These are phyloP conservation scores for Senna siamea DNA, from an alignment of 306 rosid species.

Conservation along the genomic window DNA sequence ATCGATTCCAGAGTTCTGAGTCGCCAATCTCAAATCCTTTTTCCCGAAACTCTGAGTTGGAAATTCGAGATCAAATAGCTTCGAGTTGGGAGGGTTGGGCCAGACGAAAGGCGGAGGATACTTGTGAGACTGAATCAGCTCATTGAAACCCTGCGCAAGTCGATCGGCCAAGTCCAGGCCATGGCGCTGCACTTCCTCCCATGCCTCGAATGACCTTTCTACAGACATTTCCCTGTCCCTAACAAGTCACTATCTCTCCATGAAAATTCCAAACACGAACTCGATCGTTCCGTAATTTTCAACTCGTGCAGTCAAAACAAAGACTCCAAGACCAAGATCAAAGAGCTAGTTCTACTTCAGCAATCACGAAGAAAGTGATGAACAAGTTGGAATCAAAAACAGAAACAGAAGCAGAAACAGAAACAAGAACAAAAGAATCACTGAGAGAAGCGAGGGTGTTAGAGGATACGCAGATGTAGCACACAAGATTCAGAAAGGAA, in stretches of 20 bases:
- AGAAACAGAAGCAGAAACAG: not conserved
- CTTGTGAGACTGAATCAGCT: slow-evolving; percentile 79
- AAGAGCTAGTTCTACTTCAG: not conserved
- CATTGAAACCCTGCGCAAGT: slow-evolving; percentile 85
- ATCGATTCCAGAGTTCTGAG: slow-evolving; percentile 48
- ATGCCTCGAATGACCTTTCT: slow-evolving; percentile 86
- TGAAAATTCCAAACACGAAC: not conserved
- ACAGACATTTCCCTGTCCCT: slow-evolving; percentile 61
- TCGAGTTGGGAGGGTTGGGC: slow-evolving; percentile 72
- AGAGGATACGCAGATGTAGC: no score
- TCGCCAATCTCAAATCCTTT: slow-evolving; percentile 57
- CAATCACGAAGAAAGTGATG: not conserved
- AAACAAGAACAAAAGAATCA: not conserved
- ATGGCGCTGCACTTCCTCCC: slow-evolving; percentile 98
- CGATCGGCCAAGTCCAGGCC: slow-evolving; percentile 96
- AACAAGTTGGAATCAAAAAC: not conserved
- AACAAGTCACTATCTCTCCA: slow-evolving; percentile 39
- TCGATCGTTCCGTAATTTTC: not conserved
- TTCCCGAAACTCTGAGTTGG: slow-evolving; percentile 61
- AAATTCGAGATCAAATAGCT: slow-evolving; percentile 80
- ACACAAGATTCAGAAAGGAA: no score
- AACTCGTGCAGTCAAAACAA: not conserved
- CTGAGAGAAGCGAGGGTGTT: not conserved
- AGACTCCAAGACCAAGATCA: not conserved
- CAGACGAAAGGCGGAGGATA: slow-evolving; percentile 72